Conservation (phyloP, 202 grass and related monocot genomes). For the Tripidium arundinaceum region DNA sequence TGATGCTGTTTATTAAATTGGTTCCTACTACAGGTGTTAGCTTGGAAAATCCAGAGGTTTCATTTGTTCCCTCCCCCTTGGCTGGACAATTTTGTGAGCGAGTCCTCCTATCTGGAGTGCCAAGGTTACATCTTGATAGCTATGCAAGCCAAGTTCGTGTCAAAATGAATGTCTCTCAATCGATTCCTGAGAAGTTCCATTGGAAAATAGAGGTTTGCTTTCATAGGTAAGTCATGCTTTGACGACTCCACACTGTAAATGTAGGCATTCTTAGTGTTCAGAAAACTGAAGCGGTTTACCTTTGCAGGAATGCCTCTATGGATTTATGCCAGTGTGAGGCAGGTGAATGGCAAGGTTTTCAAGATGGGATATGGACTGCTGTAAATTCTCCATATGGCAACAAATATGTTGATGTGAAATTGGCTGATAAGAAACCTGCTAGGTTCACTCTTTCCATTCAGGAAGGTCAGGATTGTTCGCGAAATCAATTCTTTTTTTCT, state of each 20-base stretch:
- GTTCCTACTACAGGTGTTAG: constrained; percentile 55
- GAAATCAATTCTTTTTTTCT: not conserved
- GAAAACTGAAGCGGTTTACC: constrained; percentile 24
- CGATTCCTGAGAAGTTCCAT: constrained; percentile 60
- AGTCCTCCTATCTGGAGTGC: constrained; percentile 51
- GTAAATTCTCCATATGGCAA: constrained; percentile 64
- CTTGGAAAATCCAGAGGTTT: constrained; percentile 53
- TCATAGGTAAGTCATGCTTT: constrained; percentile 58
- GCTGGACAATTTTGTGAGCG: constrained; percentile 67
- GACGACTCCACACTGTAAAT: not conserved
- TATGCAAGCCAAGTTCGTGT: constrained; percentile 59
- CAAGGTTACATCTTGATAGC: constrained; percentile 58
- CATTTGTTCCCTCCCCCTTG: constrained; percentile 45
- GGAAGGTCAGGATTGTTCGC: constrained; percentile 54
- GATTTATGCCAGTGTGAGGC: constrained; percentile 66
- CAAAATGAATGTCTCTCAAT: constrained; percentile 63
- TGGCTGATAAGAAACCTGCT: constrained; percentile 64
- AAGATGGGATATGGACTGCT: constrained; percentile 64
- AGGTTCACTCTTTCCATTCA: constrained; percentile 71
- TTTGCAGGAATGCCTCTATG: constrained; percentile 69
- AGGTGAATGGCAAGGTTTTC: constrained; percentile 67
- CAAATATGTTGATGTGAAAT: constrained; percentile 77
- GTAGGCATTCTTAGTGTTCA: not conserved
- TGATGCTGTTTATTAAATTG: constrained; percentile 16
- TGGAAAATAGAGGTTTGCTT: constrained; percentile 82